These are phyloP conservation scores for Ramaria rubella DNA, from an alignment of 768 basidiomycete genomes.

Conservation along the genomic window DNA sequence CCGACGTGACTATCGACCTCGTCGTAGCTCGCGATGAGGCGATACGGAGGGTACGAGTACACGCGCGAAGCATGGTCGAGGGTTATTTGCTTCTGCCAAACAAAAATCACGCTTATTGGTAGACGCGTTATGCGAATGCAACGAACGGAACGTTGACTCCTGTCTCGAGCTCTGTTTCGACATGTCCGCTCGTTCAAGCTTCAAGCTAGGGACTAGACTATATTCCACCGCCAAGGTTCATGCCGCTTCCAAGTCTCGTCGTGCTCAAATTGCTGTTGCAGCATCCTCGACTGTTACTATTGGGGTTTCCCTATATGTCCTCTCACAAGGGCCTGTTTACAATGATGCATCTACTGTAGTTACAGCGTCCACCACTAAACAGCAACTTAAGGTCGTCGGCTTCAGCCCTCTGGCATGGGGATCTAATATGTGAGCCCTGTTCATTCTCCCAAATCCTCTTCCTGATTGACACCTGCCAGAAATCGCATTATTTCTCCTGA, in stretches of 20 bases:
- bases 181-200: constrained; percentile 2
- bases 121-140: background rate
- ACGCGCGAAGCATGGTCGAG: background rate
- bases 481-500: constrained; percentile 40
- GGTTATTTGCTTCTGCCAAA: constrained; percentile 2
- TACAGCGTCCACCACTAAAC: background rate
- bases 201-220: background rate
- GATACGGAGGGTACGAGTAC: constrained; percentile 2
- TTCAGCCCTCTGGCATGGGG: constrained; percentile 63
- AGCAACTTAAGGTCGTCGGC: constrained; percentile 17
- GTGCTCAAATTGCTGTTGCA: background rate
- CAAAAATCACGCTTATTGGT: background rate
- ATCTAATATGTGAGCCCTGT: constrained; percentile 53
- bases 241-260: background rate
- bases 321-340: constrained; percentile 3
- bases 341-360: constrained; percentile 1
- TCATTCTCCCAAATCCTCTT: background rate
- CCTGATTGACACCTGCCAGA: constrained; percentile 27
- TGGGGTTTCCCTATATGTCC: constrained; percentile 5
- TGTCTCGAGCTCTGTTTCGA: background rate
- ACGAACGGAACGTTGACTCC: background rate
- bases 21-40: background rate
- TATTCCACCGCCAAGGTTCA: background rate
- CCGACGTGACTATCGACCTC: constrained; percentile 4
- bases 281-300: constrained; percentile 5